These are phyloP conservation scores for Apiospora marii DNA, from an alignment of 2,329 filamentous ascomycete species.

Conservation along the genomic window DNA sequence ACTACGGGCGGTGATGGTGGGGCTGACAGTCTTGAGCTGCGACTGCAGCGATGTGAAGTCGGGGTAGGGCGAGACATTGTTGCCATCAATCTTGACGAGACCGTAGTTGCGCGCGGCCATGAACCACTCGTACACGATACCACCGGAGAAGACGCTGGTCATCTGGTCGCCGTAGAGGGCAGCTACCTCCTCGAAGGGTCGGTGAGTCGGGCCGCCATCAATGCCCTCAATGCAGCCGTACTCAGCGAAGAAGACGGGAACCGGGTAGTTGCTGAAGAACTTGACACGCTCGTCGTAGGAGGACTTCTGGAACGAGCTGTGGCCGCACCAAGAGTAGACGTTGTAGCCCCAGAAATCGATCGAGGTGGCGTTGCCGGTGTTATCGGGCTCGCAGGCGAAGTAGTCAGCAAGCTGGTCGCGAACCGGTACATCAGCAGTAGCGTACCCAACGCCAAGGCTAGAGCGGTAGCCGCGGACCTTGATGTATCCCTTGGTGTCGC, in stretches of 20 bases:
- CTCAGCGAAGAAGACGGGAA: slow-evolving; percentile 98
- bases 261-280: slow-evolving; percentile 88
- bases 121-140: slow-evolving; percentile 99
- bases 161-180: slow-evolving; percentile 80
- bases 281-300: slow-evolving; percentile 83
- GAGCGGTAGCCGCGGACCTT: slow-evolving; percentile 75
- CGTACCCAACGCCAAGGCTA: slow-evolving; percentile 89
- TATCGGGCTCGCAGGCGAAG: slow-evolving; percentile 85
- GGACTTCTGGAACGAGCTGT: slow-evolving; percentile 78
- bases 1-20: slow-evolving; percentile 69
- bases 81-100: slow-evolving; percentile 69
- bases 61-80: slow-evolving; percentile 69
- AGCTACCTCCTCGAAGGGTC: slow-evolving; percentile 84
- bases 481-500: slow-evolving; percentile 96
- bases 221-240: slow-evolving; percentile 86
- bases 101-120: slow-evolving; percentile 90
- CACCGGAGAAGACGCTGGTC: slow-evolving; percentile 88
- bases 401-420: slow-evolving; percentile 85
- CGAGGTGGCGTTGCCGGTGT: slow-evolving; percentile 50
- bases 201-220: slow-evolving; percentile 64
- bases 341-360: slow-evolving; percentile 99
- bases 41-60: slow-evolving; percentile 79
- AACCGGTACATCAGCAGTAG: slow-evolving; percentile 88
- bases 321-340: slow-evolving; percentile 98
- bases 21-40: slow-evolving; percentile 72